phyloP scores from a whole-genome alignment of 75 land plant species.

The Azolla pinnata region DNA sequence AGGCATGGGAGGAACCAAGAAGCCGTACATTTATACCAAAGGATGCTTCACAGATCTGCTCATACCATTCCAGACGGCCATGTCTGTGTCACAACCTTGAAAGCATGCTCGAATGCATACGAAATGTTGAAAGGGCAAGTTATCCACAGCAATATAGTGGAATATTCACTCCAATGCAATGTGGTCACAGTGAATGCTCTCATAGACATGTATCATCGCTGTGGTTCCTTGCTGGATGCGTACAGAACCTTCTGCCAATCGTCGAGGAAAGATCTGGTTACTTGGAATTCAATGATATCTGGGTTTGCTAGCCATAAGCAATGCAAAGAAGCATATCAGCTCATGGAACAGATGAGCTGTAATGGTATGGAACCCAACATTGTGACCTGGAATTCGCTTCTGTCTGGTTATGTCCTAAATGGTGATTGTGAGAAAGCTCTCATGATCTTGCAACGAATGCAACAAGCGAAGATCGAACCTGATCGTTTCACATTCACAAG shows the following conservation, averaged over 20 bases:
- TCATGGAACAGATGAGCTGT: conserved; percentile 4
- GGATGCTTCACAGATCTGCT: background rate
- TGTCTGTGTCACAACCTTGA: conserved; percentile 12
- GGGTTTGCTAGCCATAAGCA: background rate
- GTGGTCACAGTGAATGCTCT: conserved; percentile 8
- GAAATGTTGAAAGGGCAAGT: conserved; percentile 18
- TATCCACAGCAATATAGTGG: conserved; percentile 27
- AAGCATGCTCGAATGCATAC: conserved; percentile 4
- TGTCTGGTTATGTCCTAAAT: conserved; percentile 36
- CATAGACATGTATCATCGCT: conserved; percentile 11
- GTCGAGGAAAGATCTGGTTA: background rate
- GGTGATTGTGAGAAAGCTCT: conserved; percentile 22
- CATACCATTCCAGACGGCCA: conserved; percentile 1
- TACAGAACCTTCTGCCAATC: background rate
- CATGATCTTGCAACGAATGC: conserved; percentile 21
- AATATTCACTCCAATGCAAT: conserved; percentile 9
- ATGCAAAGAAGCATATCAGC: background rate
- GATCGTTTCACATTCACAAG: conserved; percentile 34
- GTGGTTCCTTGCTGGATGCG: conserved; percentile 7
- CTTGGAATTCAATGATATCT: background rate
- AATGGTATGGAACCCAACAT: conserved; percentile 11
- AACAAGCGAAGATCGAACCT: conserved; percentile 4
- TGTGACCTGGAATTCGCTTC: conserved; percentile 30
- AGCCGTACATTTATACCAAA: background rate
- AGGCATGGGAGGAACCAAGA: conserved; percentile 3